A percentile compares a stretch with the other conserved stretches of the same genome.
These are phyloP conservation scores for Aspergillus arachidicola DNA, from an alignment of 2,329 filamentous ascomycete species.

Conservation along the genomic window DNA sequence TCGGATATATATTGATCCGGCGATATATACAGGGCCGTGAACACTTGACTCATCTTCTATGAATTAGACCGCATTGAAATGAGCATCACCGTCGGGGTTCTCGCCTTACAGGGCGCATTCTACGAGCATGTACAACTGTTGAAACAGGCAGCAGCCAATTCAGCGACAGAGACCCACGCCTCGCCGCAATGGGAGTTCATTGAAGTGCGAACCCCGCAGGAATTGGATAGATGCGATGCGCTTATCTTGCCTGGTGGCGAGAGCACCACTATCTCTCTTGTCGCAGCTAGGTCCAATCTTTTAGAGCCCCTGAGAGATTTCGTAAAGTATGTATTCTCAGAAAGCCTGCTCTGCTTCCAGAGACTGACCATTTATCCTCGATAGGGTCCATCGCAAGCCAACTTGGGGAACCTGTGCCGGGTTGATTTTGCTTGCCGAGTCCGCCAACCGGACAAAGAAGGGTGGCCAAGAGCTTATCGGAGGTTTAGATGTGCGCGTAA, in stretches of 20 bases:
- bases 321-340: conserved; percentile 69
- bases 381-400: conserved; percentile 72
- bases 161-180: conserved; percentile 35
- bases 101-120: conserved; percentile 90
- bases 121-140: conserved; percentile 82
- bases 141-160: conserved; percentile 62
- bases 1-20: conserved; percentile 16
- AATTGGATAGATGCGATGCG: conserved; percentile 75
- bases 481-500: conserved; percentile 85
- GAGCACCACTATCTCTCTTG: conserved; percentile 88
- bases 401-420: conserved; percentile 97
- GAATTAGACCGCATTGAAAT: conserved; percentile 22
- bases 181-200: conserved; percentile 61
- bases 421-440: conserved; percentile 84
- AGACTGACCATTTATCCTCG: conserved; percentile 18
- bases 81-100: conserved; percentile 60
- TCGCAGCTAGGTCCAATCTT: conserved; percentile 78
- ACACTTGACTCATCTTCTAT: conserved; percentile 17
- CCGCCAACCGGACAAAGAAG: conserved; percentile 84
- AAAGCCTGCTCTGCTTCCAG: conserved; percentile 11
- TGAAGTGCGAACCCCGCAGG: conserved; percentile 74
- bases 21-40: conserved; percentile 5
- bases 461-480: conserved; percentile 93
- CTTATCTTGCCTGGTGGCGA: conserved; percentile 93
- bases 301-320: conserved; percentile 84